Evolutionary conservation across 106 monocot genomes (phyloP).

Genomic region (Phalaenopsis aphrodite): DNA sequence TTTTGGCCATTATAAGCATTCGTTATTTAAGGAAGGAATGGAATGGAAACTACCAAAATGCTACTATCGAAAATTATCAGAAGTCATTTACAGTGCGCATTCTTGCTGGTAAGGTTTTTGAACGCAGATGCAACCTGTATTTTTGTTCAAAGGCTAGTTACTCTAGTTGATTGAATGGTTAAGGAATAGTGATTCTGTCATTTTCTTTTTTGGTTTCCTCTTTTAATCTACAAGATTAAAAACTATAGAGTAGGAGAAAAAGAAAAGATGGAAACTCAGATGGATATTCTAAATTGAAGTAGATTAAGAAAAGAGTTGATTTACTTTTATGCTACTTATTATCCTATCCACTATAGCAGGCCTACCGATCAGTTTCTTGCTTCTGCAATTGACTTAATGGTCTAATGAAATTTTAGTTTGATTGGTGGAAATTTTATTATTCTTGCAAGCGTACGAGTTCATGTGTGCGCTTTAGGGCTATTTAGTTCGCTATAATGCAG

Average conservation of each 20-base stretch:
- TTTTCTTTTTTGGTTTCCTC: background rate
- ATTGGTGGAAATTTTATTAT: background rate
- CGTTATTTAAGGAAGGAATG: constrained; percentile 66
- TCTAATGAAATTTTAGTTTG: background rate
- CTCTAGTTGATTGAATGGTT: background rate
- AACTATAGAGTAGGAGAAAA: too few relatives aligned
- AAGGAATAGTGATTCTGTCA: background rate
- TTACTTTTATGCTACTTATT: background rate
- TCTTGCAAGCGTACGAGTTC: background rate
- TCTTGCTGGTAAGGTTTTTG: constrained; percentile 45
- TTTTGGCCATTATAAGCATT: constrained; percentile 57
- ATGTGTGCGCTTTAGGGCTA: background rate
- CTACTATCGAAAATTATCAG: constrained; percentile 40
- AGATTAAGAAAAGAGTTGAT: background rate
- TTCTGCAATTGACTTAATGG: background rate
- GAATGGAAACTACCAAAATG: constrained; percentile 28
- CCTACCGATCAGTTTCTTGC: background rate
- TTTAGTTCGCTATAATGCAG: background rate
- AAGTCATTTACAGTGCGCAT: constrained; percentile 62
- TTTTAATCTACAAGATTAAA: background rate
- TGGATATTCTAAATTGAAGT: background rate
- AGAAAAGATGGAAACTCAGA: too few relatives aligned
- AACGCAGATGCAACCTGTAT: background rate
- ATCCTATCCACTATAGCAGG: background rate
- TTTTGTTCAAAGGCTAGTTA: background rate